These are phyloP conservation scores for Dinochytrium kinnereticum DNA, from an alignment of 371 early-diverging fungal species.

Conservation along the genomic window DNA sequence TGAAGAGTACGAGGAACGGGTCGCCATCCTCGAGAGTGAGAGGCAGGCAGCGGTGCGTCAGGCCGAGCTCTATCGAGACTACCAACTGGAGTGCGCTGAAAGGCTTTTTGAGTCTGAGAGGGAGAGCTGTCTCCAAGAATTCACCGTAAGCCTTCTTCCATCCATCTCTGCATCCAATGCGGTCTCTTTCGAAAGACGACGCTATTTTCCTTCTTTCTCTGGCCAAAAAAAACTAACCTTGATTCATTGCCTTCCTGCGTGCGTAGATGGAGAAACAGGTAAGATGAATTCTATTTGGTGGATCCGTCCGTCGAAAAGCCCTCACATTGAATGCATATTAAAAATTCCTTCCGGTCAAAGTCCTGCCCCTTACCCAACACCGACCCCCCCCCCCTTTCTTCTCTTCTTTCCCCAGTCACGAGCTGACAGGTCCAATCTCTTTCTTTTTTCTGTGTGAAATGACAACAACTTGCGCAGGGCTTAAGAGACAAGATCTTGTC, in stretches of 20 bases:
- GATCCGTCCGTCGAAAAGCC: too few relatives aligned
- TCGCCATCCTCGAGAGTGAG: slow-evolving; percentile 62
- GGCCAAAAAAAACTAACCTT: too few relatives aligned
- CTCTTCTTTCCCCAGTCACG: too few relatives aligned
- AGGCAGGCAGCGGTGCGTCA: slow-evolving; percentile 61
- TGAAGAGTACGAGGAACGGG: slow-evolving; percentile 66
- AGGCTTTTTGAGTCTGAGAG: slow-evolving; percentile 39
- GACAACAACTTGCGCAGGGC: slow-evolving; percentile 53
- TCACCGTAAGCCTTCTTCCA: slow-evolving; percentile 8
- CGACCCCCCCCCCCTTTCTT: not conserved
- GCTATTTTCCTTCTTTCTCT: too few relatives aligned
- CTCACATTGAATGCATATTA: too few relatives aligned
- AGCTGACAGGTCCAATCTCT: not conserved
- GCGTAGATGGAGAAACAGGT: too few relatives aligned
- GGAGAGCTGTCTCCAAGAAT: slow-evolving; percentile 50
- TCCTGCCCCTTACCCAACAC: not conserved
- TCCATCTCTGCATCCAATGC: too few relatives aligned
- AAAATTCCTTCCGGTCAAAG: too few relatives aligned
- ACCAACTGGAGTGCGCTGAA: slow-evolving; percentile 71
- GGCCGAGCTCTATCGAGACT: slow-evolving; percentile 68
- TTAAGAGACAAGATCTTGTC: slow-evolving; percentile 74
- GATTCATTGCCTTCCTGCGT: too few relatives aligned
- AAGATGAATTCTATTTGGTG: too few relatives aligned
- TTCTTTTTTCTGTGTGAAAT: slow-evolving; percentile 54
- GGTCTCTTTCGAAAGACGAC: too few relatives aligned